Evolutionary conservation across 2,329 filamentous ascomycete genomes (phyloP), one percentile per base, ranked within the genome.

Genomic region (Lachnellula occidentalis): DNA sequence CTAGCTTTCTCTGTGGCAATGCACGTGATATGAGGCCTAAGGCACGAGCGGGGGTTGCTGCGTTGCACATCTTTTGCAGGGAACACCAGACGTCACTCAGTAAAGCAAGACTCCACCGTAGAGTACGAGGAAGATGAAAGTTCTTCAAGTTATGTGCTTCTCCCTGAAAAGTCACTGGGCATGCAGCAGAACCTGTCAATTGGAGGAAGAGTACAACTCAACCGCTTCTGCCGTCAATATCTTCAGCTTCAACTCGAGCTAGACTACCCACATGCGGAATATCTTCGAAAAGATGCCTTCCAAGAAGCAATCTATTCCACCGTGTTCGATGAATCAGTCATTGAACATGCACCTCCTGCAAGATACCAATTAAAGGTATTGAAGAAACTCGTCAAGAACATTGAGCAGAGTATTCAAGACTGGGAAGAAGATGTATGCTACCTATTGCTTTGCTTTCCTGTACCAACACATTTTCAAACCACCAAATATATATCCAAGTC

Each of bases 341-440:
- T 83, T 48, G 70, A 74, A 48, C 78, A 80, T 63, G 73, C 80
- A 7, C 87, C 88, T 17, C 86, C 88, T 7, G 73, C 77, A 19
- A 75, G 85, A 50, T 95, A 95, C 67, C 83, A 85, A 61, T 71
- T 87, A 15, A 80, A 83, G 56, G 80, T 90, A 1, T 71, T 96
- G 50, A 96, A 95, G 69, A 75, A 82, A 58, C 76, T 96, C 34
- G 74, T 90, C 12, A 72, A 76, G 7, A 80, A 76, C 54, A 84
- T 96, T 50, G 90, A 96, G 70, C 73, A 77, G 31, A 81, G 86
- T 34, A 90, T 95, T 47, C 77, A 82, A 54, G 84, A 96, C 69
- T 92, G 90, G 71, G 88, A 96, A 63, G 78, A 89, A 77, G 83
- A 95, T 86, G 92, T 95, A 86, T 76, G 88, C 39, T 52, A 48